A percentile compares a stretch with the other conserved stretches of the same genome.
Evolutionary conservation across 2,329 filamentous ascomycete genomes (phyloP).

Genomic region (Calonectria fujianensis): DNA sequence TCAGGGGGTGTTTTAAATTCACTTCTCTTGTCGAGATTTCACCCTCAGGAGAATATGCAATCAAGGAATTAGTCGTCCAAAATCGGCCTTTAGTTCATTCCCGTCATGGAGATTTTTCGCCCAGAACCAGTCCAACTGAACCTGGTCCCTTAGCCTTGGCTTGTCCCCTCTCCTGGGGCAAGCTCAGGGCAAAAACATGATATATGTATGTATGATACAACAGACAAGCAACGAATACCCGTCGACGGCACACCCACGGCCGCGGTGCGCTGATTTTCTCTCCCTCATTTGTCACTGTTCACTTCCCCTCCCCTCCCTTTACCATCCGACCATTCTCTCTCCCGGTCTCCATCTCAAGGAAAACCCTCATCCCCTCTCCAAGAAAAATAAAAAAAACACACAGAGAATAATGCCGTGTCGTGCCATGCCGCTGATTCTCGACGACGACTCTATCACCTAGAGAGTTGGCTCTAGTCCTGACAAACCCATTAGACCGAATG

Average conservation of each 20-base stretch:
- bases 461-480: constrained; percentile 47
- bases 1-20: too few species aligned
- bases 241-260: constrained; percentile 24
- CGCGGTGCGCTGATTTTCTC: constrained; percentile 42
- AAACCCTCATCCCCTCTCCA: constrained; percentile 22
- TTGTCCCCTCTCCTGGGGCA: constrained; percentile 19
- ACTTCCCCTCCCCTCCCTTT: constrained; percentile 15
- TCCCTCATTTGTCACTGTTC: constrained; percentile 2
- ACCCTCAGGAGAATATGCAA: background rate
- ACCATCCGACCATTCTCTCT: constrained; percentile 53
- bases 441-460: constrained; percentile 50
- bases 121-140: constrained; percentile 33
- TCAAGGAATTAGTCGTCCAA: constrained; percentile 14
- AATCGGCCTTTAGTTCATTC: constrained; percentile 41
- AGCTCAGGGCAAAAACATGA: constrained; percentile 42
- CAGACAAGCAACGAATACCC: constrained; percentile 34
- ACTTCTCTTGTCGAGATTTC: background rate
- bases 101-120: constrained; percentile 38
- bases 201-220: constrained; percentile 53
- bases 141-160: constrained; percentile 28
- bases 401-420: constrained; percentile 28
- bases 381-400: constrained; percentile 30
- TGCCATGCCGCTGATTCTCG: constrained; percentile 46
- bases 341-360: background rate
- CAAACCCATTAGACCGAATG: constrained; percentile 51